These are phyloP conservation scores for Knoxia roxburghii DNA, from an alignment of 257 asterid species.

Conservation along the genomic window DNA sequence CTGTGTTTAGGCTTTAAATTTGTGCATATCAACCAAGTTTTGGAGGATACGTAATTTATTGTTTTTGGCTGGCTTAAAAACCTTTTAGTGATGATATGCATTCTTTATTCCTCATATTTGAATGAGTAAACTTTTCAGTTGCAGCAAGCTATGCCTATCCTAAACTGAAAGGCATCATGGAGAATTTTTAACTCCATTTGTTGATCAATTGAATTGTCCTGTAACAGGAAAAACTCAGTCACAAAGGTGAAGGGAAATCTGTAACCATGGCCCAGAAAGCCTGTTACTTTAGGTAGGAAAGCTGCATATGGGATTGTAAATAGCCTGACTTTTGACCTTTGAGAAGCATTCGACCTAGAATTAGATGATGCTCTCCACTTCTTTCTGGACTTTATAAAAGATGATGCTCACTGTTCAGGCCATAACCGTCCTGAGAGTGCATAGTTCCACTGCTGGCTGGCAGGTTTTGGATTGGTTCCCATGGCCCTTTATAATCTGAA, in stretches of 20 bases:
- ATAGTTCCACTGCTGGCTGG: neutral
- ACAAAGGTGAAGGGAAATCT: constrained; percentile 17
- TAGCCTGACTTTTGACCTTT: constrained; percentile 1
- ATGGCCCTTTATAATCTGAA: neutral
- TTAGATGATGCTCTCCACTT: neutral
- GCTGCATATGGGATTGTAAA: constrained; percentile 3
- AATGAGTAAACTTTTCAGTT: neutral
- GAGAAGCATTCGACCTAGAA: neutral
- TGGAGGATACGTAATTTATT: neutral
- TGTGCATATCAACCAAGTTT: neutral
- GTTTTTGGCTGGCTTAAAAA: neutral
- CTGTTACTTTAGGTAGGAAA: constrained; percentile 18
- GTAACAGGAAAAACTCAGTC: constrained; percentile 24
- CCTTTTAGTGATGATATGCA: neutral
- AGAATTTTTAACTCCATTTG: neutral
- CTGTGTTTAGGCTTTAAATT: neutral
- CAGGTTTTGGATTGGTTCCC: neutral
- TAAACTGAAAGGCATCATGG: neutral
- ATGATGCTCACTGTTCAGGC: neutral
- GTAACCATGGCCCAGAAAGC: constrained; percentile 19
- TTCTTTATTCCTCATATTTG: neutral
- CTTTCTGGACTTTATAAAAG: neutral
- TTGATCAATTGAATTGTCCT: neutral
- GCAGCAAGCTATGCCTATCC: neutral
- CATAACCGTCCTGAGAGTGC: neutral